Percentiles rank a stretch among this genome's conserved stretches.
Conservation (phyloP, 225 moss, liverwort and hornwort species). For the Thuidium tamariscinum region DNA sequence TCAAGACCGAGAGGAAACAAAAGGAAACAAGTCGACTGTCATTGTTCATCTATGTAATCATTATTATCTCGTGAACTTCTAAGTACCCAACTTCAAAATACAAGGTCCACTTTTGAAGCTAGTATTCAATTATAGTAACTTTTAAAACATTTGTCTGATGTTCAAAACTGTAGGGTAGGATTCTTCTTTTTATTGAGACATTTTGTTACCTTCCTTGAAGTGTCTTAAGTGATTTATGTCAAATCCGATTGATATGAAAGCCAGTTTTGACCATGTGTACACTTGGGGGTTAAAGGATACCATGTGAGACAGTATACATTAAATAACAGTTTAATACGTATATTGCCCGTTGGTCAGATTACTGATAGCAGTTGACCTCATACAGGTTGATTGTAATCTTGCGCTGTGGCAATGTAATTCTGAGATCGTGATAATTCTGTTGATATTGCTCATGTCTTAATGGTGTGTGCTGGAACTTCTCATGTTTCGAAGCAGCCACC, state of each 20-base stretch:
- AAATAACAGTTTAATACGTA: background rate
- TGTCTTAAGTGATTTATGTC: background rate
- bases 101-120: background rate
- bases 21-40: background rate
- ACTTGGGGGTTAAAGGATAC: background rate
- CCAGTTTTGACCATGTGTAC: background rate
- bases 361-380: background rate
- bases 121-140: background rate
- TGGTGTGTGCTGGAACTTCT: background rate
- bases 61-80: background rate
- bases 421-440: background rate
- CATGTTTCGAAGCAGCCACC: conserved; percentile 11
- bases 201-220: background rate
- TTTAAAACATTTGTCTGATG: background rate
- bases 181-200: background rate
- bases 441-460: background rate
- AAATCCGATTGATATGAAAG: background rate
- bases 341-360: background rate
- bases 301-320: background rate
- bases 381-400: background rate
- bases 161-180: background rate
- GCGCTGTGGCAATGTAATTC: background rate
- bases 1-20: background rate
- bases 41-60: background rate
- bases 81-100: background rate